A percentile compares a stretch with the other conserved stretches of the same genome.
phyloP scores from a whole-genome alignment of 345 rosid species.

The Stellera chamaejasme region DNA sequence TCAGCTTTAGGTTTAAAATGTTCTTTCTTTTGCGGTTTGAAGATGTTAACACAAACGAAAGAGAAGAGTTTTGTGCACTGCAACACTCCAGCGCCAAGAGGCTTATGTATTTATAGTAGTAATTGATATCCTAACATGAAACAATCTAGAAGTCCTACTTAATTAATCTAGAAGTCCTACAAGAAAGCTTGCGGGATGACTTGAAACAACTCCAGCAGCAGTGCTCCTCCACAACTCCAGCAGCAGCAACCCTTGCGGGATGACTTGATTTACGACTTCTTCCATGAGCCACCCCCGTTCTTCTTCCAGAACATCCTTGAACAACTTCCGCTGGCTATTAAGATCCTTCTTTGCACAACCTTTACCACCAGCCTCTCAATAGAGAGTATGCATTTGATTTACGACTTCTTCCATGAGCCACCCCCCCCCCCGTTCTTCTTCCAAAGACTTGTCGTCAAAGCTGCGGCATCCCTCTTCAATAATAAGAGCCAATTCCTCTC shows the following conservation, averaged over 20 bases:
- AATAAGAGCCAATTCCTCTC: slow-evolving; percentile 79
- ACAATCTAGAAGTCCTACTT: too few species aligned
- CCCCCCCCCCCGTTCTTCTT: slow-evolving; percentile 76
- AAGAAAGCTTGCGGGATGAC: too few species aligned
- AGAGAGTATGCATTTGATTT: slow-evolving; percentile 72
- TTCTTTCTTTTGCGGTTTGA: slow-evolving; percentile 56
- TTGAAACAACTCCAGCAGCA: too few species aligned
- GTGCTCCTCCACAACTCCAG: too few species aligned
- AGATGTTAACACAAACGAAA: slow-evolving; percentile 37
- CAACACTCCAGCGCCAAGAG: too few species aligned
- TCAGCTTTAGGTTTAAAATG: slow-evolving; percentile 35
- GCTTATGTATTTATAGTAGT: too few species aligned
- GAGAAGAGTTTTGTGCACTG: too few species aligned
- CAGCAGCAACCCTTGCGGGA: too few species aligned
- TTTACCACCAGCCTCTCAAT: slow-evolving; percentile 93
- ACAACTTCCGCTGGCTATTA: slow-evolving; percentile 69
- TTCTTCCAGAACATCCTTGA: slow-evolving; percentile 70
- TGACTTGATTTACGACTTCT: too few species aligned
- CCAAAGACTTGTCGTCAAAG: slow-evolving; percentile 47
- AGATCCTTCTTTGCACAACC: slow-evolving; percentile 94
- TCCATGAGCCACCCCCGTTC: too few species aligned
- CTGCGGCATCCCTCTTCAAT: slow-evolving; percentile 46
- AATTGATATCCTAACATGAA: too few species aligned
- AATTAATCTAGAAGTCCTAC: too few species aligned
- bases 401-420: slow-evolving; percentile 47